Percentiles rank a stretch among this genome's conserved stretches.
Conservation (phyloP, 2,329 filamentous ascomycete genomes). For the Botrytis fabae region DNA sequence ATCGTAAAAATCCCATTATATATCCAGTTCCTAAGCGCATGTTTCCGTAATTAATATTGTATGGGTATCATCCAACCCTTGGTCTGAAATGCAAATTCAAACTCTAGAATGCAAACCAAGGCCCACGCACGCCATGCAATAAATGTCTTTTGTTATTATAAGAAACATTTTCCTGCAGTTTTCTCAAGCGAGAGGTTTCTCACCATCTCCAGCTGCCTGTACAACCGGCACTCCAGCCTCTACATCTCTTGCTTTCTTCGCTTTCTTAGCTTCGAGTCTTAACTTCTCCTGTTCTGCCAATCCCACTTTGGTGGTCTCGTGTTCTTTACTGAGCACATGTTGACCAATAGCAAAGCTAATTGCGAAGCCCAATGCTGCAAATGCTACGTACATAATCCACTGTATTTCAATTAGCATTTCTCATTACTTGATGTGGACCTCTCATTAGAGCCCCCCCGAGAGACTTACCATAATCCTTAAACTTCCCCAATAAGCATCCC, state of each 20-base stretch:
- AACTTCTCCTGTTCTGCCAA: slow-evolving; percentile 33
- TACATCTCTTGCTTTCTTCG: slow-evolving; percentile 22
- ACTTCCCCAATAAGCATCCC: slow-evolving; percentile 32
- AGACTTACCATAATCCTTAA: slow-evolving; percentile 35
- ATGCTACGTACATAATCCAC: slow-evolving; percentile 39
- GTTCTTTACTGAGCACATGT: slow-evolving; percentile 48
- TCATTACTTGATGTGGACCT: not conserved
- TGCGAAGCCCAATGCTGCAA: slow-evolving; percentile 42
- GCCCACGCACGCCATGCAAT: not conserved
- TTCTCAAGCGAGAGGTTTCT: slow-evolving; percentile 1
- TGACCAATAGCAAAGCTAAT: slow-evolving; percentile 49
- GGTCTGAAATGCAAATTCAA: not conserved
- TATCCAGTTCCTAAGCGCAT: not conserved
- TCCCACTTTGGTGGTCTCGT: slow-evolving; percentile 54
- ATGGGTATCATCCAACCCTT: not conserved
- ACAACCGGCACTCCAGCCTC: slow-evolving; percentile 14
- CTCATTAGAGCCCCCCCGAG: no score
- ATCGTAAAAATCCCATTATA: not conserved
- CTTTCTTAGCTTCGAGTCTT: slow-evolving; percentile 29
- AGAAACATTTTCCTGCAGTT: not conserved
- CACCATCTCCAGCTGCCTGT: slow-evolving; percentile 9
- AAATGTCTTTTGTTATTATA: not conserved
- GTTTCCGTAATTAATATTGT: not conserved
- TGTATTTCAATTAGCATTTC: not conserved
- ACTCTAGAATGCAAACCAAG: not conserved